A percentile compares a stretch with the other conserved stretches of the same genome.
These are phyloP conservation scores for Tremella fuciformis DNA, from an alignment of 768 basidiomycete species.

Conservation along the genomic window DNA sequence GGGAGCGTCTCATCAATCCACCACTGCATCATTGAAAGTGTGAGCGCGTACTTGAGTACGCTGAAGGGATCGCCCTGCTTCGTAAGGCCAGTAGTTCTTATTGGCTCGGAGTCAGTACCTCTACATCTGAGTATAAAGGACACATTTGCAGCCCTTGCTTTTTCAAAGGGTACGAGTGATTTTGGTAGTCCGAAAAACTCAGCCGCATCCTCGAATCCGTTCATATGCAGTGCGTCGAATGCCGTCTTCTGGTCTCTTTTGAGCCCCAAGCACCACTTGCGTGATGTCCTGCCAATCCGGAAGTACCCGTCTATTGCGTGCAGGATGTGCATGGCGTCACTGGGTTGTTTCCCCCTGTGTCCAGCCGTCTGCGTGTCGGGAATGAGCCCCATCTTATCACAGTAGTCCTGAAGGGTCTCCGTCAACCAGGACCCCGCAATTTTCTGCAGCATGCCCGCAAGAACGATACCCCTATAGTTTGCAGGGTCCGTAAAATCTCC, in stretches of 20 bases:
- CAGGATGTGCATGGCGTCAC: slow-evolving; percentile 5
- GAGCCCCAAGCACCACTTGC: neutral
- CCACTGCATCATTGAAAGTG: neutral
- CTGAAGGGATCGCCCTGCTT: slow-evolving; percentile 18
- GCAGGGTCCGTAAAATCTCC: slow-evolving; percentile 2
- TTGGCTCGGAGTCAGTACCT: neutral
- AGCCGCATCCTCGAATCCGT: slow-evolving; percentile 4
- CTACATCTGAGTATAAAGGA: neutral
- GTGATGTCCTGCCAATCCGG: too few species aligned
- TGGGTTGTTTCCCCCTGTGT: neutral
- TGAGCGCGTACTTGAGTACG: slow-evolving; percentile 6
- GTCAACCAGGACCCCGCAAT: slow-evolving; percentile 3
- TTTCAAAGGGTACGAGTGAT: slow-evolving; percentile 2
- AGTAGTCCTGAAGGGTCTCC: slow-evolving; percentile 1
- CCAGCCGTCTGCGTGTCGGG: slow-evolving; percentile 11
- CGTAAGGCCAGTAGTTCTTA: slow-evolving; percentile 5
- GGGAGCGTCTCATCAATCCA: neutral
- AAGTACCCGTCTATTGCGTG: neutral
- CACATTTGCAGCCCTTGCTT: slow-evolving; percentile 1
- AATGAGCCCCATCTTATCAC: neutral
- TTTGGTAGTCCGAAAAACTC: slow-evolving; percentile 8
- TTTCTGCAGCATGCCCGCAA: slow-evolving; percentile 4
- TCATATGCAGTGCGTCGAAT: slow-evolving; percentile 4
- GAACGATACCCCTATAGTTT: slow-evolving; percentile 14
- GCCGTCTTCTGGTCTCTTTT: slow-evolving; percentile 12